Conservation (phyloP, 257 asterid species). For the Parsonsia alboflavescens region DNA sequence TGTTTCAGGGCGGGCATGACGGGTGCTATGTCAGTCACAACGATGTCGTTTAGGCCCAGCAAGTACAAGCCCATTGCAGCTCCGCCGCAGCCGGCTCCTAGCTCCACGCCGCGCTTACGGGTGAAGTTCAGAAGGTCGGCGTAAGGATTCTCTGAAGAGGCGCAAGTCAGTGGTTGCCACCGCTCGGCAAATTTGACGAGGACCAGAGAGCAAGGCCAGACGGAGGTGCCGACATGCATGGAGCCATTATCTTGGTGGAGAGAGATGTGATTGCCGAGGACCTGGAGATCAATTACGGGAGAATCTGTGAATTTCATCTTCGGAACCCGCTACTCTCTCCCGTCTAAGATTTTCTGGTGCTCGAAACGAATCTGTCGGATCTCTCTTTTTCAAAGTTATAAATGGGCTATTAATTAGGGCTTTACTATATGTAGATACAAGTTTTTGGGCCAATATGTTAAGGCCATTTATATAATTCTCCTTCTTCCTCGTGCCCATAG, state of each 20-base stretch:
- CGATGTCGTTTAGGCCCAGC: constrained; percentile 67
- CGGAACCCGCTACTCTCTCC: neutral
- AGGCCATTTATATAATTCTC: too few relatives aligned
- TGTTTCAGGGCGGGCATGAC: constrained; percentile 91
- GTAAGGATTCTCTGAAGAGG: constrained; percentile 59
- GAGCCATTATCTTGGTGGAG: constrained; percentile 92
- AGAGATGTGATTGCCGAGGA: constrained; percentile 50
- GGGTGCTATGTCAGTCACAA: constrained; percentile 86
- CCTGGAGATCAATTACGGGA: constrained; percentile 70
- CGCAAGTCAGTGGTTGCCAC: constrained; percentile 52
- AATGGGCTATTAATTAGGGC: neutral
- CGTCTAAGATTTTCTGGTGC: neutral
- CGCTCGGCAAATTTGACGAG: constrained; percentile 93
- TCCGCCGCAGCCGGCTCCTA: constrained; percentile 90
- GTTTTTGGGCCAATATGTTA: too few relatives aligned
- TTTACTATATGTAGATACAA: too few relatives aligned
- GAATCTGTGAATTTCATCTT: constrained; percentile 86
- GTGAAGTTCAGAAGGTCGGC: constrained; percentile 59
- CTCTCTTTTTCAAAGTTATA: neutral
- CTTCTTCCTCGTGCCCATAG: too few relatives aligned
- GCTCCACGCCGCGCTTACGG: constrained; percentile 70
- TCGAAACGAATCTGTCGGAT: neutral
- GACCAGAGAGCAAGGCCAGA: constrained; percentile 90
- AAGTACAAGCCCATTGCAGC: constrained; percentile 76
- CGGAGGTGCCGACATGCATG: constrained; percentile 98